phyloP scores from a whole-genome alignment of 2,329 filamentous ascomycete genomes.

The Penicillium glabrum region DNA sequence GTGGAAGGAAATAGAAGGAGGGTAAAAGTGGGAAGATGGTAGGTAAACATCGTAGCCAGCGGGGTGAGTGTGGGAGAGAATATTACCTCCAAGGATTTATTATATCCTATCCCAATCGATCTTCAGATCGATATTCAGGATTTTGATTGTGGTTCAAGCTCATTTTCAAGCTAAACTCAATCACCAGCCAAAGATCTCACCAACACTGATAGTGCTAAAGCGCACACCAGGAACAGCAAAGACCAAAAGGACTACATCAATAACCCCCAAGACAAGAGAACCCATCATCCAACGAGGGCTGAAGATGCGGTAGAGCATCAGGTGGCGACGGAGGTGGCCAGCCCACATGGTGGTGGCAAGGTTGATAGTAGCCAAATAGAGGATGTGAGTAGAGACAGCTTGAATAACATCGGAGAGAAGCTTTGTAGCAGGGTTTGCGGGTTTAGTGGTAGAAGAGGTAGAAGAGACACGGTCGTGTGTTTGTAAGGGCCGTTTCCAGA shows the following conservation, averaged over 20 bases:
- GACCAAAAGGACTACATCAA: conserved; percentile 72
- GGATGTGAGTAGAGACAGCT: conserved; percentile 70
- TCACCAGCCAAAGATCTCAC: conserved; percentile 81
- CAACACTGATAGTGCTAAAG: conserved; percentile 74
- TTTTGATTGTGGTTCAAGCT: conserved; percentile 27
- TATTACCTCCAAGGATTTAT: background rate
- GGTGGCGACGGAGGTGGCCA: conserved; percentile 79
- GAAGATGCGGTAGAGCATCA: conserved; percentile 97
- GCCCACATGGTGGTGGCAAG: conserved; percentile 89
- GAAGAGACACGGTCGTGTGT: conserved; percentile 52
- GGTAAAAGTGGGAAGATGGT: background rate
- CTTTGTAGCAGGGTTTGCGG: conserved; percentile 29
- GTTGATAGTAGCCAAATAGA: conserved; percentile 80
- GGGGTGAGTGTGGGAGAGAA: background rate
- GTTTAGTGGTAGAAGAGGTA: conserved; percentile 15
- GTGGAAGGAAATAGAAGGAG: background rate
- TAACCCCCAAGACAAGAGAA: conserved; percentile 66
- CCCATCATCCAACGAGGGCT: conserved; percentile 87
- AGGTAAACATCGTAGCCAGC: background rate
- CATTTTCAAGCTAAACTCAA: background rate
- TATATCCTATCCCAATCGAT: background rate
- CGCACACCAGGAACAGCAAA: conserved; percentile 73
- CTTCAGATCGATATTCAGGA: background rate
- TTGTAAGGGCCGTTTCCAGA: conserved; percentile 87
- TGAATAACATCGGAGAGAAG: conserved; percentile 70